These are phyloP conservation scores for Metroxylon sagu DNA, from an alignment of 176 grass and related monocot genomes.

Conservation along the genomic window DNA sequence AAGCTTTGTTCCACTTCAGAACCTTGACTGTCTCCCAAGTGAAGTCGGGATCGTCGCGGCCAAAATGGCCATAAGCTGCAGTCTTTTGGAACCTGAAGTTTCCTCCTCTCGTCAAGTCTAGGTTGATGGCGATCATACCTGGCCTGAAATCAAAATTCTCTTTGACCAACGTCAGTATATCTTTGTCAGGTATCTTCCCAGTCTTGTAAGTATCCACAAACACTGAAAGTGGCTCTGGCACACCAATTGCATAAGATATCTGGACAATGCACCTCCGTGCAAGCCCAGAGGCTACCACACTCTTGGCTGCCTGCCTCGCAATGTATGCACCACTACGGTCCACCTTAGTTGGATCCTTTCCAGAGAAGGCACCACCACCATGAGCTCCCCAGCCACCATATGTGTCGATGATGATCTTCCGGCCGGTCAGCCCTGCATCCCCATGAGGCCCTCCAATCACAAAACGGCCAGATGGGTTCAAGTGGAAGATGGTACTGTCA, in stretches of 20 bases:
- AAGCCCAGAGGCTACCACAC: conserved; percentile 8
- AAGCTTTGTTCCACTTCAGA: neutral
- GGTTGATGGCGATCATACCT: conserved; percentile 6
- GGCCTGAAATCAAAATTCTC: conserved; percentile 12
- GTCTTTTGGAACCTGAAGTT: conserved; percentile 15
- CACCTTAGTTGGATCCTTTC: conserved; percentile 10
- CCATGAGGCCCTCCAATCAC: conserved; percentile 5
- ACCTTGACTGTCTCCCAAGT: conserved; percentile 12
- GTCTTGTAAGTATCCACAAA: conserved; percentile 7
- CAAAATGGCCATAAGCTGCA: conserved; percentile 15
- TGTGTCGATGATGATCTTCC: conserved; percentile 13
- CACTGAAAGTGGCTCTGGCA: conserved; percentile 8
- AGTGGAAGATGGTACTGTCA: conserved; percentile 6
- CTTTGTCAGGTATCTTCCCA: conserved; percentile 2
- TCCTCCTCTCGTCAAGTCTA: conserved; percentile 5
- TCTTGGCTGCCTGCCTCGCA: conserved; percentile 10
- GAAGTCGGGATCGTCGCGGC: conserved; percentile 13
- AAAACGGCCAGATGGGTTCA: conserved; percentile 9
- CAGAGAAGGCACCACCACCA: conserved; percentile 8
- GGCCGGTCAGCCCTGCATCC: conserved; percentile 2
- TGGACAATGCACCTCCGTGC: conserved; percentile 6
- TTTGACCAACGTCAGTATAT: conserved; percentile 8
- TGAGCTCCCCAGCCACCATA: conserved; percentile 12
- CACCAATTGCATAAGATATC: conserved; percentile 7
- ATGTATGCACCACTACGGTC: conserved; percentile 5